phyloP scores from a whole-genome alignment of 495 filamentous ascomycete species.

The Podospora sp. region DNA sequence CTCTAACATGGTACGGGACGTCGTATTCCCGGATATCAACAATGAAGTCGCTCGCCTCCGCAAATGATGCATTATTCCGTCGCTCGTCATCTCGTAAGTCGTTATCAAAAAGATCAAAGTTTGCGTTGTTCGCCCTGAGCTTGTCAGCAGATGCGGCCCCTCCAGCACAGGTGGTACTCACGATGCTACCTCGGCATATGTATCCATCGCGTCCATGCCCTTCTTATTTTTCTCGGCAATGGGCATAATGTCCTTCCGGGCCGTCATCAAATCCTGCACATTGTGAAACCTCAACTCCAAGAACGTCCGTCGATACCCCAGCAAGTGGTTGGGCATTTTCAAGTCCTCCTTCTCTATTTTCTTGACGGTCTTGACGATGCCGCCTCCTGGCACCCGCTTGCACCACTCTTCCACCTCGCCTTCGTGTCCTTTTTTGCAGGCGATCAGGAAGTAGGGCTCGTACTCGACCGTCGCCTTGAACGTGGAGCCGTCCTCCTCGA shows the following conservation, averaged over 20 bases:
- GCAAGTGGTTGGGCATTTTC: conserved; percentile 91
- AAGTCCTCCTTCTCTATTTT: conserved; percentile 91
- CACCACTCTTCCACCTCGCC: conserved; percentile 96
- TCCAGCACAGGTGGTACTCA: conserved; percentile 43
- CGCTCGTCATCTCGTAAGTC: conserved; percentile 79
- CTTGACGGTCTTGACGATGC: conserved; percentile 75
- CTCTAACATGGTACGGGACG: conserved; percentile 98
- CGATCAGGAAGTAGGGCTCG: conserved; percentile 94
- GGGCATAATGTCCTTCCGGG: conserved; percentile 79
- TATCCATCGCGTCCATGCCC: conserved; percentile 93
- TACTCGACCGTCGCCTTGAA: conserved; percentile 98
- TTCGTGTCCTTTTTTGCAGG: conserved; percentile 84
- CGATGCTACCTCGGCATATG: conserved; percentile 95
- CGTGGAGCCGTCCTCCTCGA: conserved; percentile 87
- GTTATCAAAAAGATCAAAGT: conserved; percentile 97
- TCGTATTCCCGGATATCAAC: conserved; percentile 99
- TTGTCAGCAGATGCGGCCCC: conserved; percentile 24
- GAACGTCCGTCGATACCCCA: conserved; percentile 86
- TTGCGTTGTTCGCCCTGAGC: conserved; percentile 69
- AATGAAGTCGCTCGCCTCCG: conserved; percentile 95
- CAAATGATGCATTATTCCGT: conserved; percentile 75
- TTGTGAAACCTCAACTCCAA: conserved; percentile 85
- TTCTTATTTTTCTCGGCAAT: conserved; percentile 97
- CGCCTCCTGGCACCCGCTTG: conserved; percentile 77
- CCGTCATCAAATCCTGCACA: conserved; percentile 79